Evolutionary conservation across 306 rosid species (phyloP), one percentile per base, ranked within the genome.

Genomic region (Quercus engelmannii): DNA sequence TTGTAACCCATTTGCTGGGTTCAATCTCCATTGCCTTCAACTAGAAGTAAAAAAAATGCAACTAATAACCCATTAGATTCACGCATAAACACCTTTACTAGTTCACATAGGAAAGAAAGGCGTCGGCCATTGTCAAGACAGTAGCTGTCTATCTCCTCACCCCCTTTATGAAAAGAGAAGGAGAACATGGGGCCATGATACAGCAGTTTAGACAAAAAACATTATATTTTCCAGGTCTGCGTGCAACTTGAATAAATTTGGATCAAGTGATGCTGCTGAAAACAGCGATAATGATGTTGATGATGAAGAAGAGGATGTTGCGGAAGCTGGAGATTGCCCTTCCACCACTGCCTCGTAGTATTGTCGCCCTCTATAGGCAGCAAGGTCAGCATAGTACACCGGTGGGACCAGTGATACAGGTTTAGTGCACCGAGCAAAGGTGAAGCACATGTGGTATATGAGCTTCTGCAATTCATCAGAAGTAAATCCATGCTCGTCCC

Each of bases 351-450:
- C 89, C 49, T 92, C 93, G 7, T 89, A 74, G 83, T 92, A 92
- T 33, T 88, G 52, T 51, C 97, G 79, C 77, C 97, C 96, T 74
- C 97, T 84, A 33, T 91, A 91, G 20, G 96, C 97, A 69, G 74
- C 94, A 46, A 91, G 96, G 81, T 92, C 97, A 2, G 97, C 97
- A 79, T 92, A 92, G 84, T 91, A 92, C 74, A 92, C 96, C 1
- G 97, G 96, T 26, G 96, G 90, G 38, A 89, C 96, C 73, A 92
- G 62, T 1, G 97, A 92, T 6, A 92, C 94, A 4, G 97, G 97
- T 85, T 89, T 86, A 6, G 97, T 92, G 87, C 97, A 92, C 76
- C 93, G 87, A 30, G 96, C 97, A 86, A 89, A 88, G 62, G 93
- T 92, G 73, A 88, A 92, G 82, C 97, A 92, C 94, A 88, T 77